Percentiles rank a stretch among this genome's conserved stretches.
phyloP scores from a whole-genome alignment of 176 grass and related monocot species.

The Juncus effusus region DNA sequence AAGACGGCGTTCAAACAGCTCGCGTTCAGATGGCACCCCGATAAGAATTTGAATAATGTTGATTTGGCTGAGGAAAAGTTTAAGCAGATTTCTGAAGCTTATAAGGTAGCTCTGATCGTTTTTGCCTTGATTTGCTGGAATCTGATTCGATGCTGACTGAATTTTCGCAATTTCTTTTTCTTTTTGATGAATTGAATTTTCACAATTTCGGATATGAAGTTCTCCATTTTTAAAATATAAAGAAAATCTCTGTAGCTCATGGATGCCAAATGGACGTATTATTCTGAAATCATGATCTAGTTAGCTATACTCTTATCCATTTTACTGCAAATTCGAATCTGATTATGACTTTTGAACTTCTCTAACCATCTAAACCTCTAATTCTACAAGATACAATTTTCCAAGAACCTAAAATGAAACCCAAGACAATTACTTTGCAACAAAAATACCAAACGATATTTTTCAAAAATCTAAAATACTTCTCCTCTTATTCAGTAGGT shows the following conservation, averaged over 20 bases:
- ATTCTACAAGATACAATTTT: no score
- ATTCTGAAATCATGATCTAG: background rate
- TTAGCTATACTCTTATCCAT: background rate
- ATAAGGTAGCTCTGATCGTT: conserved; percentile 44
- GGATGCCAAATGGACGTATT: background rate
- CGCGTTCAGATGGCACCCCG: conserved; percentile 71
- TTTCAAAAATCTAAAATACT: conserved; percentile 11
- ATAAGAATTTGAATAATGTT: conserved; percentile 67
- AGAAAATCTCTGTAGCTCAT: conserved; percentile 1
- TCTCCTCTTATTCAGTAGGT: conserved; percentile 29
- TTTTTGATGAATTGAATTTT: no score
- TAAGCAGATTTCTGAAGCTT: conserved; percentile 74
- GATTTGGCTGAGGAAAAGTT: conserved; percentile 57
- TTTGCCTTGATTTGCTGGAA: background rate
- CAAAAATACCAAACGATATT: background rate
- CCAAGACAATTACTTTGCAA: background rate
- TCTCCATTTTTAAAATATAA: background rate
- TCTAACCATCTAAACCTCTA: no score
- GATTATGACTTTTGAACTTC: no score
- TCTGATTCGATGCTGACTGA: background rate
- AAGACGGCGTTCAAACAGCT: conserved; percentile 70
- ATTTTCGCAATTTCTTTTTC: background rate
- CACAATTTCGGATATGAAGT: no score
- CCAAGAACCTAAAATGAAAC: conserved; percentile 11
- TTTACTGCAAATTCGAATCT: no score